Conservation (phyloP, 345 rosid genomes). For the Tarenaya hassleriana region DNA sequence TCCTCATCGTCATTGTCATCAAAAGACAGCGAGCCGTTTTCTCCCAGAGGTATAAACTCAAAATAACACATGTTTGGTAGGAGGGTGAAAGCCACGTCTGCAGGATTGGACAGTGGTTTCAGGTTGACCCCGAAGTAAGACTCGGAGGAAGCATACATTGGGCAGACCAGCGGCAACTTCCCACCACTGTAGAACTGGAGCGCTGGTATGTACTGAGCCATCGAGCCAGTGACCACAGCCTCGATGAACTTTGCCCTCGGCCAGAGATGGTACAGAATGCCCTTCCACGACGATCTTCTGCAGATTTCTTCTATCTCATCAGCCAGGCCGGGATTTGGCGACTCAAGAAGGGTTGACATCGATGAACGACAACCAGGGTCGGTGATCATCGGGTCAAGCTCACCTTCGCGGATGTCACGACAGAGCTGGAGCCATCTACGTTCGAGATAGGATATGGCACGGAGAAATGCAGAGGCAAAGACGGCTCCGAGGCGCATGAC, state of each 20-base stretch:
- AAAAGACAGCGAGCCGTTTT: constrained; percentile 40
- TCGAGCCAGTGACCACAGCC: constrained; percentile 86
- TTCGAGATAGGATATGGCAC: constrained; percentile 77
- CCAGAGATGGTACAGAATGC: constrained; percentile 73
- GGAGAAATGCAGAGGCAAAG: constrained; percentile 82
- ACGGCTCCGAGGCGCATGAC: constrained; percentile 80
- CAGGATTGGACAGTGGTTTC: constrained; percentile 65
- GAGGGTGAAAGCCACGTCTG: constrained; percentile 82
- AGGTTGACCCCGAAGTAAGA: constrained; percentile 84
- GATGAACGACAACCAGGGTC: constrained; percentile 50
- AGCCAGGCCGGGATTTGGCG: constrained; percentile 47
- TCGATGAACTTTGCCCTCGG: constrained; percentile 84
- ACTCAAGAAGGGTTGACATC: constrained; percentile 33
- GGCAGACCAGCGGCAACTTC: constrained; percentile 70
- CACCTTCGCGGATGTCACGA: constrained; percentile 53
- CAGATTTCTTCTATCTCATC: constrained; percentile 48
- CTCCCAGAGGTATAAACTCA: constrained; percentile 66
- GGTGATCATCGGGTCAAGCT: constrained; percentile 65
- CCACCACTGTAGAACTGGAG: constrained; percentile 79
- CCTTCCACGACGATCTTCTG: constrained; percentile 60
- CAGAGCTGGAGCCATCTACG: constrained; percentile 63
- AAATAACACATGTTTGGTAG: constrained; percentile 88
- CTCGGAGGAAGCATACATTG: constrained; percentile 94
- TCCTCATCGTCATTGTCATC: constrained; percentile 45
- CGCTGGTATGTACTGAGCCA: constrained; percentile 87